Percentiles rank a stretch among this genome's conserved stretches.
phyloP scores from a whole-genome alignment of 2,329 filamentous ascomycete species.

The Aspergillus chevalieri region DNA sequence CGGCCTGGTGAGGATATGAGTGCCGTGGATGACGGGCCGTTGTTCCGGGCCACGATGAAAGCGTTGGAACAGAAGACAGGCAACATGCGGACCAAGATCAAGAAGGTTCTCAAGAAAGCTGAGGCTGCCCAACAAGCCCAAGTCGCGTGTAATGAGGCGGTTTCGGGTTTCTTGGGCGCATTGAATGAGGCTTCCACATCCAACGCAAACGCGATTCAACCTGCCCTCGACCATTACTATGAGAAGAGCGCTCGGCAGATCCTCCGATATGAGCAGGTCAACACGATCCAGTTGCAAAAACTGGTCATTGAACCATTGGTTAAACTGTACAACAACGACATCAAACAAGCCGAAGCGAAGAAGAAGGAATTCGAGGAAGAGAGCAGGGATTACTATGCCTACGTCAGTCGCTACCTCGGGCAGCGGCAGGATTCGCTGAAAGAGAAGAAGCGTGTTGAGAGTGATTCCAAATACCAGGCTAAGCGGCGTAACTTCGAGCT shows the following conservation, averaged over 20 bases:
- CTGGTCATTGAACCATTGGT: constrained; percentile 91
- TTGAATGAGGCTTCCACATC: constrained; percentile 81
- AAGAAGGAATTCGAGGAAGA: constrained; percentile 98
- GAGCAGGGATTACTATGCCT: constrained; percentile 96
- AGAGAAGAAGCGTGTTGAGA: constrained; percentile 92
- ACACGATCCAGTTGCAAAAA: constrained; percentile 76
- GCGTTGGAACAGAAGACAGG: constrained; percentile 93
- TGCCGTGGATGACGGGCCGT: constrained; percentile 81
- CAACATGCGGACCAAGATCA: constrained; percentile 89
- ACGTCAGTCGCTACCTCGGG: constrained; percentile 90
- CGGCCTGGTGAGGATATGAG: constrained; percentile 80
- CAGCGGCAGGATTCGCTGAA: constrained; percentile 93
- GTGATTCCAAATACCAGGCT: constrained; percentile 90
- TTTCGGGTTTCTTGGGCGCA: constrained; percentile 75
- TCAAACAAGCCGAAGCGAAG: constrained; percentile 95
- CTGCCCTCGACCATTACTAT: constrained; percentile 95
- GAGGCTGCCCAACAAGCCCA: constrained; percentile 80
- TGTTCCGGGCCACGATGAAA: constrained; percentile 96
- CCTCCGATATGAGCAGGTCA: constrained; percentile 75
- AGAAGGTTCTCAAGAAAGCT: constrained; percentile 90
- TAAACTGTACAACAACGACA: constrained; percentile 88
- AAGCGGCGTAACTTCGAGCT: constrained; percentile 94
- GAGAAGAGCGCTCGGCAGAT: constrained; percentile 94
- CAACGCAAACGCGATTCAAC: constrained; percentile 94
- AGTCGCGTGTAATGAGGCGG: constrained; percentile 75